Conservation (phyloP, 805 yeast species). For the Teunomyces gatunensis region DNA sequence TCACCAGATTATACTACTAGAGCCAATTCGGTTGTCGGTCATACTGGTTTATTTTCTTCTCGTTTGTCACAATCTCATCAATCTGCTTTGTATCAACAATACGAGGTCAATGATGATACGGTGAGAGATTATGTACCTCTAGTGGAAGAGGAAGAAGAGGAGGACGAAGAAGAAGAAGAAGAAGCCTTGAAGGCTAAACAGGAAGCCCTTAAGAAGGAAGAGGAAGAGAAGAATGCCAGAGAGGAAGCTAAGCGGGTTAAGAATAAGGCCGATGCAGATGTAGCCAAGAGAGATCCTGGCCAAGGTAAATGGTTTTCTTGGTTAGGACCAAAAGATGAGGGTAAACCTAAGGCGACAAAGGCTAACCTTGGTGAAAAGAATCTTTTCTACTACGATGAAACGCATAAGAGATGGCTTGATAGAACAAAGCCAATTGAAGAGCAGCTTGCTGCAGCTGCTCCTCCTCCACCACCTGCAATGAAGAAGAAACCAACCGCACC, state of each 20-base stretch:
- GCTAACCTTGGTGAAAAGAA: constrained; percentile 85
- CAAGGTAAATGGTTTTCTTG: constrained; percentile 49
- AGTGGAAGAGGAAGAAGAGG: constrained; percentile 46
- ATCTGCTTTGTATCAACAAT: constrained; percentile 42
- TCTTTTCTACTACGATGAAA: constrained; percentile 76
- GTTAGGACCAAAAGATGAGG: constrained; percentile 43
- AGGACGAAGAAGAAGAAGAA: constrained; percentile 43
- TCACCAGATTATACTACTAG: constrained; percentile 45
- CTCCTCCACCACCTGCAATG: constrained; percentile 65
- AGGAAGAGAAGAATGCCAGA: constrained; percentile 14
- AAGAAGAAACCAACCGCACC: constrained; percentile 21
- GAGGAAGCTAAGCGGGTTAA: constrained; percentile 38
- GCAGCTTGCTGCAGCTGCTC: constrained; percentile 49
- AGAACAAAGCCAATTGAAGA: constrained; percentile 65
- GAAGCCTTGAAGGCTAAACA: constrained; percentile 19
- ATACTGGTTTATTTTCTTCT: constrained; percentile 35
- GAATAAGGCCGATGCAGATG: constrained; percentile 11
- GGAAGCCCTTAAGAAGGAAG: constrained; percentile 15
- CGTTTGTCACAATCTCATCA: constrained; percentile 44
- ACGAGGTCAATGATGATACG: constrained; percentile 45
- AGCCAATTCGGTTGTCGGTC: constrained; percentile 41
- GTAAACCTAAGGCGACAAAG: constrained; percentile 70
- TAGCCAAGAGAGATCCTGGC: constrained; percentile 10
- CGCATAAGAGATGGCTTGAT: constrained; percentile 84
- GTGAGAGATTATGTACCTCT: constrained; percentile 42